Percentiles rank a stretch among this genome's conserved stretches.
Conservation (phyloP, 2,329 filamentous ascomycete genomes). For the Emergomyces africanus region DNA sequence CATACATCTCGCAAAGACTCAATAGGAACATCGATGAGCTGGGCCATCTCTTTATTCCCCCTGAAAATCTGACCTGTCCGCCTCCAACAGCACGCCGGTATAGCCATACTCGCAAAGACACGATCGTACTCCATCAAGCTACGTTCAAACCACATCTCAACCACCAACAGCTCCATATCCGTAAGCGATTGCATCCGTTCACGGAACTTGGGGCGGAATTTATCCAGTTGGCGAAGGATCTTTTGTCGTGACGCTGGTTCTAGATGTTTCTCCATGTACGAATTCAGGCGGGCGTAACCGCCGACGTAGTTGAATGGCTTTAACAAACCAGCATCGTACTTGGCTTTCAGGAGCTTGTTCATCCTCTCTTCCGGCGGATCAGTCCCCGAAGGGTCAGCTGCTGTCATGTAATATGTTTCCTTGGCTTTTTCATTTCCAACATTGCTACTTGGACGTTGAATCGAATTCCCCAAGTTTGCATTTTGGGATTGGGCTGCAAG, state of each 20-base stretch:
- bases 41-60: constrained; percentile 97
- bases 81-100: constrained; percentile 94
- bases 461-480: constrained; percentile 35
- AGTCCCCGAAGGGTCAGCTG: constrained; percentile 82
- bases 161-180: constrained; percentile 84
- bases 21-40: constrained; percentile 84
- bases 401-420: constrained; percentile 89
- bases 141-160: constrained; percentile 99
- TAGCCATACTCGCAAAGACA: constrained; percentile 97
- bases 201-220: constrained; percentile 88
- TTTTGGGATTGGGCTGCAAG: constrained; percentile 19
- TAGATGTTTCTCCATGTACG: constrained; percentile 86
- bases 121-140: constrained; percentile 96
- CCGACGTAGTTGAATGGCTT: constrained; percentile 99
- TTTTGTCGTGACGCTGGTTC: constrained; percentile 72
- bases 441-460: constrained; percentile 48
- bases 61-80: constrained; percentile 94
- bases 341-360: constrained; percentile 85
- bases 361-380: constrained; percentile 85
- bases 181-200: constrained; percentile 88
- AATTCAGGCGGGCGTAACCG: constrained; percentile 77
- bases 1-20: constrained; percentile 81
- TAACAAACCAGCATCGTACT: constrained; percentile 87
- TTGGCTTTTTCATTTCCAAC: constrained; percentile 55
- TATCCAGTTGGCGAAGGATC: constrained; percentile 80